These are phyloP conservation scores for Penicillium lagena DNA, from an alignment of 495 filamentous ascomycete genomes.

Conservation along the genomic window DNA sequence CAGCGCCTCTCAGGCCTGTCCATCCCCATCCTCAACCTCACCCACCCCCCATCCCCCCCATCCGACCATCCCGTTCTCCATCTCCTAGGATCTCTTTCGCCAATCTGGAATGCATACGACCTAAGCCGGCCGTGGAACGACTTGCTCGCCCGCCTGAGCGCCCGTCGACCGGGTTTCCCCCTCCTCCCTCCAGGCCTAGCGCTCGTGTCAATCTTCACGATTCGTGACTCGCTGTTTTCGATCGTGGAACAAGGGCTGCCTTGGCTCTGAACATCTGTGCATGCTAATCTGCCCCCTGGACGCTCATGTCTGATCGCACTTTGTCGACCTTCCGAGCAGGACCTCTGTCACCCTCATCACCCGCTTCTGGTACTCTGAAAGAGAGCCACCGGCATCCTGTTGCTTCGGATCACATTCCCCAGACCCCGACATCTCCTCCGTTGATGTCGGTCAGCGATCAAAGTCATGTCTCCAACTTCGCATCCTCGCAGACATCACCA, in stretches of 20 bases:
- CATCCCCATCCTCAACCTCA: slow-evolving; percentile 24
- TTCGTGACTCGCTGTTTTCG: slow-evolving; percentile 6
- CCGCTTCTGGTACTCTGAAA: slow-evolving; percentile 33
- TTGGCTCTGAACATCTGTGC: slow-evolving; percentile 2
- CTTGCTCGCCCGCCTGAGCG: slow-evolving; percentile 36
- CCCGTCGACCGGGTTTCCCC: slow-evolving; percentile 22
- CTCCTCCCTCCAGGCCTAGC: slow-evolving; percentile 13
- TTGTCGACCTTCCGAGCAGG: slow-evolving; percentile 29
- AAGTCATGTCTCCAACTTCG: slow-evolving; percentile 41
- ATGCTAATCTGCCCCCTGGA: slow-evolving; percentile 7
- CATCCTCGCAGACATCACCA: slow-evolving; percentile 40
- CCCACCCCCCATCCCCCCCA: slow-evolving; percentile 18
- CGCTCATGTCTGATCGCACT: slow-evolving; percentile 41
- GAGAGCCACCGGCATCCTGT: slow-evolving; percentile 23
- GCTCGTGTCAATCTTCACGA: slow-evolving; percentile 13
- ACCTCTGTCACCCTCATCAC: slow-evolving; percentile 41
- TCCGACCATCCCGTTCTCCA: slow-evolving; percentile 11
- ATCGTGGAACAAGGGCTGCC: slow-evolving; percentile 8
- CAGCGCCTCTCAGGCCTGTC: slow-evolving; percentile 24
- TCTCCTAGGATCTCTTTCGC: slow-evolving; percentile 7
- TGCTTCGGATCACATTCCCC: slow-evolving; percentile 33
- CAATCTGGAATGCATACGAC: slow-evolving; percentile 36
- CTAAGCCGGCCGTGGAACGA: slow-evolving; percentile 31
- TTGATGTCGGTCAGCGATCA: slow-evolving; percentile 48
- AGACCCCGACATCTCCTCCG: slow-evolving; percentile 44